These are phyloP conservation scores for Passiflora organensis DNA, from an alignment of 345 rosid species.

Conservation along the genomic window DNA sequence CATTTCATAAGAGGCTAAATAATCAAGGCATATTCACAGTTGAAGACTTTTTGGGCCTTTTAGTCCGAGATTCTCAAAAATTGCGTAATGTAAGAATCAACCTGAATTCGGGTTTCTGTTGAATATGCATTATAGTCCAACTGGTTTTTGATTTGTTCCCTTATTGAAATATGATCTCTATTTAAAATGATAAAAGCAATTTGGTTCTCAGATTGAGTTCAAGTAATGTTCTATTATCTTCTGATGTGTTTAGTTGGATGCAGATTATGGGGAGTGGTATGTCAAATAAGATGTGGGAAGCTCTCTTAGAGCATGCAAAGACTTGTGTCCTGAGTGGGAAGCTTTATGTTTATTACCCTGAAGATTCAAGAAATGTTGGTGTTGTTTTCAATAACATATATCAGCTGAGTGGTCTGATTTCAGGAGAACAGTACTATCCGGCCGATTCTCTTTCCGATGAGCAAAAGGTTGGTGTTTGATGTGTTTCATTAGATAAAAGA, in stretches of 20 bases:
- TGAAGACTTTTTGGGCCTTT: constrained; percentile 73
- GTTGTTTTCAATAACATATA: constrained; percentile 81
- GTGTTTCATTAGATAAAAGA: too few species aligned
- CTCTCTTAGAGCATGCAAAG: constrained; percentile 91
- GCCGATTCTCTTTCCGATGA: constrained; percentile 77
- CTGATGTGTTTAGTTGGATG: constrained; percentile 7
- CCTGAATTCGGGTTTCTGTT: too few species aligned
- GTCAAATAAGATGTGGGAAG: constrained; percentile 99
- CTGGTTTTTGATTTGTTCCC: too few species aligned
- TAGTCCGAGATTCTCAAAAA: constrained; percentile 65
- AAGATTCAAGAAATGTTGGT: constrained; percentile 72
- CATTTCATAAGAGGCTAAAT: constrained; percentile 86
- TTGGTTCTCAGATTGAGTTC: too few species aligned
- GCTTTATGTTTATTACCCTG: constrained; percentile 78
- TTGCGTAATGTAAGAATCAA: constrained; percentile 71
- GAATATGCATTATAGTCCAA: too few species aligned
- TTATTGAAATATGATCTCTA: too few species aligned
- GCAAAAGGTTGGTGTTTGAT: constrained; percentile 60
- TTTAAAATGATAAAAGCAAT: too few species aligned
- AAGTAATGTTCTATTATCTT: too few species aligned
- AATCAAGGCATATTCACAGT: constrained; percentile 42
- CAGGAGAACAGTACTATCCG: constrained; percentile 76
- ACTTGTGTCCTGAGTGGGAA: constrained; percentile 83
- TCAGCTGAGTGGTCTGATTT: constrained; percentile 76
- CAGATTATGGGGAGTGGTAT: constrained; percentile 99